Conservation (phyloP, 2,329 filamentous ascomycete species). For the Phyllosticta paracitricarpa region DNA sequence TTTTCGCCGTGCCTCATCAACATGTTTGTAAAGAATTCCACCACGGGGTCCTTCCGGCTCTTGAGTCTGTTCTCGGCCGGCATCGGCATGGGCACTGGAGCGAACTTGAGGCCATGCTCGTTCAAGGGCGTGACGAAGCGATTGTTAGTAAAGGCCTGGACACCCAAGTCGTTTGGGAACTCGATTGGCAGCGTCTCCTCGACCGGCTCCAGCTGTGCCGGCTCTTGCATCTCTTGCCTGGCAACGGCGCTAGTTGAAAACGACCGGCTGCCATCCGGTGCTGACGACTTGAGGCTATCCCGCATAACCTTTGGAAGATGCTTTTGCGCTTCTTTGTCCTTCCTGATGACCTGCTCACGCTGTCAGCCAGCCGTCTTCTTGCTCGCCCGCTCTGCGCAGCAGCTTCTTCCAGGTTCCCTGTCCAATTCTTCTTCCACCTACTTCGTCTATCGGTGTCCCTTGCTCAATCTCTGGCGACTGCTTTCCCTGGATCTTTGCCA, state of each 20-base stretch:
- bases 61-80: constrained; percentile 57
- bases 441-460: constrained; percentile 58
- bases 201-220: constrained; percentile 9
- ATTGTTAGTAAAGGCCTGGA: constrained; percentile 14
- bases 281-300: constrained; percentile 41
- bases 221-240: constrained; percentile 16
- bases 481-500: constrained; percentile 47
- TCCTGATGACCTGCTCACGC: constrained; percentile 47
- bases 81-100: constrained; percentile 57
- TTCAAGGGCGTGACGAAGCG: not conserved
- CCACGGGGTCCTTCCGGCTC: constrained; percentile 73
- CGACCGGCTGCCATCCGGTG: constrained; percentile 38
- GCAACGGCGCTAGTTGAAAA: constrained; percentile 48
- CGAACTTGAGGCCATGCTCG: constrained; percentile 61
- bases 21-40: constrained; percentile 80
- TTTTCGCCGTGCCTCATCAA: constrained; percentile 90
- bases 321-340: constrained; percentile 51
- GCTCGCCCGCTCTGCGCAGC: constrained; percentile 3
- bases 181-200: constrained; percentile 19
- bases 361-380: constrained; percentile 9
- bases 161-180: constrained; percentile 19
- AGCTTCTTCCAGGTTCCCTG: not conserved
- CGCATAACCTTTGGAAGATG: constrained; percentile 59
- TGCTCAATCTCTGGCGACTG: constrained; percentile 50
- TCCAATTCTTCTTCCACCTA: constrained; percentile 24